Conservation (phyloP, 441 rosid genomes). For the Rhodomyrtus psidioides region DNA sequence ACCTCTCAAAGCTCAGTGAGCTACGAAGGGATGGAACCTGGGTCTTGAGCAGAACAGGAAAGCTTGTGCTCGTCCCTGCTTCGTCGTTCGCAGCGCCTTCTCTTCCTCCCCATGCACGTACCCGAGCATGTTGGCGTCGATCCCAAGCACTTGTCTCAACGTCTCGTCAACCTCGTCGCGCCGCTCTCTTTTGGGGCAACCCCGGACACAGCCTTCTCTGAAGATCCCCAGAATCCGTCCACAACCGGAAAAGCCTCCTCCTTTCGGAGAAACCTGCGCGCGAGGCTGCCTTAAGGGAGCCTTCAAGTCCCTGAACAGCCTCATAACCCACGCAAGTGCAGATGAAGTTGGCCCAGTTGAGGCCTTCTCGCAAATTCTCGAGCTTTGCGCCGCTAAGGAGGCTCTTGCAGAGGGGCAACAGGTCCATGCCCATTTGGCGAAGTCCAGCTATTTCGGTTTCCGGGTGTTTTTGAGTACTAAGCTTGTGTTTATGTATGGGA, state of each 20-base stretch:
- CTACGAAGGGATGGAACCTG: too few relatives aligned
- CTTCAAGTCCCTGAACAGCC: conserved; percentile 20
- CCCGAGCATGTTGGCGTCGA: background rate
- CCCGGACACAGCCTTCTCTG: conserved; percentile 17
- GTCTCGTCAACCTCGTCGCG: background rate
- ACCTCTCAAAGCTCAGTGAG: too few relatives aligned
- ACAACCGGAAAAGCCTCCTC: conserved; percentile 7
- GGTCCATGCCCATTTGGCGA: conserved; percentile 52
- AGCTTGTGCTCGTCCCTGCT: background rate
- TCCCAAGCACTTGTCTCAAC: background rate
- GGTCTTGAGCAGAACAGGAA: background rate
- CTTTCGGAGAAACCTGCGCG: conserved; percentile 14
- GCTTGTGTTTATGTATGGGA: conserved; percentile 66
- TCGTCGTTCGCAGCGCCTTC: background rate
- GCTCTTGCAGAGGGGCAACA: conserved; percentile 47
- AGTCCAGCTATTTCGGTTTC: conserved; percentile 5
- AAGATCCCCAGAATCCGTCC: background rate
- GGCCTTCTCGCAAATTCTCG: conserved; percentile 42
- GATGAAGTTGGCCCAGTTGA: conserved; percentile 15
- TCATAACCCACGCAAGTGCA: background rate
- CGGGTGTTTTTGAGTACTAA: conserved; percentile 44
- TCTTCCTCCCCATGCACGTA: background rate
- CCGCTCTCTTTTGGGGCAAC: conserved; percentile 1
- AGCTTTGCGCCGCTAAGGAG: conserved; percentile 42
- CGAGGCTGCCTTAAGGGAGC: conserved; percentile 31